Percentiles rank a stretch among this genome's conserved stretches.
Conservation (phyloP, 2,329 filamentous ascomycete species). For the Xylariaceae sp. region DNA sequence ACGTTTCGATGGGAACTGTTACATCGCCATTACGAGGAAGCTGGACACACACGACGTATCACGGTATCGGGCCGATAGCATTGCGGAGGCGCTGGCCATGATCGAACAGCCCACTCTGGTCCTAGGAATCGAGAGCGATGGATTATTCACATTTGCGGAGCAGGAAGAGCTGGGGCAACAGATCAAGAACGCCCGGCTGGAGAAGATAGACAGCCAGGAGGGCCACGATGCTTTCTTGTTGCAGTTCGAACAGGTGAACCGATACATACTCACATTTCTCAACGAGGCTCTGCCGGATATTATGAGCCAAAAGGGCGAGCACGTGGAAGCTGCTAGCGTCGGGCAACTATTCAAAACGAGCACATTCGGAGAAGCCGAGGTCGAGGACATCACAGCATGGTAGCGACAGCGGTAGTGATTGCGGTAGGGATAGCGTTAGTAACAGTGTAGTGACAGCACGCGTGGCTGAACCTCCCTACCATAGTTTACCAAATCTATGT, state of each 20-base stretch:
- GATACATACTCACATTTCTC: constrained; percentile 79
- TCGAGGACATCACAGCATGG: constrained; percentile 95
- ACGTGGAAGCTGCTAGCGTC: constrained; percentile 45
- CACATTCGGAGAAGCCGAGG: constrained; percentile 92
- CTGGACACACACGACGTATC: constrained; percentile 96
- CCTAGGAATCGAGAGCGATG: constrained; percentile 91
- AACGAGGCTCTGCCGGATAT: constrained; percentile 81
- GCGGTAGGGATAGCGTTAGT: too few relatives aligned
- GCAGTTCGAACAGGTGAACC: constrained; percentile 96
- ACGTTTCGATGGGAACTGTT: constrained; percentile 97
- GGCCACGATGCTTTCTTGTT: constrained; percentile 95
- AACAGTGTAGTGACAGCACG: too few relatives aligned
- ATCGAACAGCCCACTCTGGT: constrained; percentile 89
- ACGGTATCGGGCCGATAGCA: constrained; percentile 62
- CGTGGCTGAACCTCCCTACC: too few relatives aligned
- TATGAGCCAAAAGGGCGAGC: constrained; percentile 61
- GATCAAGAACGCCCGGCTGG: constrained; percentile 72
- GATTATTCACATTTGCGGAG: constrained; percentile 94
- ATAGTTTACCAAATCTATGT: too few relatives aligned
- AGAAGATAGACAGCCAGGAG: constrained; percentile 88
- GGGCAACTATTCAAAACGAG: constrained; percentile 76
- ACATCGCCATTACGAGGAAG: constrained; percentile 97
- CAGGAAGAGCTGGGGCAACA: constrained; percentile 85
- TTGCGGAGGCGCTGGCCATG: constrained; percentile 70
- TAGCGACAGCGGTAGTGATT: too few relatives aligned